Base-by-base conservation (phyloP, 2,329 filamentous ascomycete genomes). In the Nemania sp. region DNA sequence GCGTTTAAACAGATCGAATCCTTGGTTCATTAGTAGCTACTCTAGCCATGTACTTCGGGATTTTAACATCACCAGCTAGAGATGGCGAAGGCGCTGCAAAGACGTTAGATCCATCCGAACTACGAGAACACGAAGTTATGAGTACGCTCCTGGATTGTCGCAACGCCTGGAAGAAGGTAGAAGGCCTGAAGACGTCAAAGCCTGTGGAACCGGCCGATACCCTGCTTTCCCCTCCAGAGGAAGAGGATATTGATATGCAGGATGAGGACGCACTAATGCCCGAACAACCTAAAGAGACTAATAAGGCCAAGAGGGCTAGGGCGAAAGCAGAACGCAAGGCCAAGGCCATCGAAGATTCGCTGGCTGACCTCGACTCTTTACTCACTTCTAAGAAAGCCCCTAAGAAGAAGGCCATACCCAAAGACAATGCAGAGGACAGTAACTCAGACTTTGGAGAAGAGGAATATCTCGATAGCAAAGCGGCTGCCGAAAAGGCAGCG, bases 361-460 rank as follows among this genome's bases (percentile, higher is more conserved):
- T 96, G 54, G 90, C 90, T 24, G 89, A 92, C 71, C 86, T 97
- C 18, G 89, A 91, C 60, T 82, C 86, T 38, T 83, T 96, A 26
- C 82, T 89, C 66, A 82, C 81, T 63, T 82, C 75, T 65, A 78
- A 80, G 71, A 82, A 79, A 61, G 81, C 82, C 70, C 79, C 81
- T 67, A 87, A 85, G 77, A 84, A 82, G 71, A 85, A 82, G 69
- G 76, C 76, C 27, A 54, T 47, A n/a, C 22, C 29, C 7, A 69
- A 73, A 35, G 57, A 70, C 22, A 22, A 41, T 22, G 68, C 64
- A 20, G 71, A 81, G 26, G 87, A 87, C 59, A 88, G 91, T 69
- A 88, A 93, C 74, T 97, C 94, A 2, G 96, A 99, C 83, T 95
- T 99, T 77, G 96, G 95, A 74, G 96, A 99, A 76, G 94, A 97